phyloP scores from a whole-genome alignment of 306 rosid species.

The Lablab purpureus region DNA sequence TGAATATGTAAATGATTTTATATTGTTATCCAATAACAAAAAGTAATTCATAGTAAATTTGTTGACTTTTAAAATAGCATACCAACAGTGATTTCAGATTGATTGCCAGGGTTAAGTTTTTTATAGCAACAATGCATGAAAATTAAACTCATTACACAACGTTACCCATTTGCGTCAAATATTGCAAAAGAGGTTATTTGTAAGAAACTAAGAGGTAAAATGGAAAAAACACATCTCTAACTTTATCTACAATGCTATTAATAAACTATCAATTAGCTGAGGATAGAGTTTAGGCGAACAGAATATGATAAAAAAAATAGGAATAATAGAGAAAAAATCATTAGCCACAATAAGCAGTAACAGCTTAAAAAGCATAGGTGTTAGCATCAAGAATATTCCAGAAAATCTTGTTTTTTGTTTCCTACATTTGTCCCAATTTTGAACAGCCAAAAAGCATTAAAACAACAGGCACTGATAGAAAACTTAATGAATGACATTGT shows the following conservation, averaged over 20 bases:
- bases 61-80: background rate
- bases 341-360: constrained; percentile 4
- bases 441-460: background rate
- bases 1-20: background rate
- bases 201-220: background rate
- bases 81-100: background rate
- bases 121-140: background rate
- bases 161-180: background rate
- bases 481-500: background rate
- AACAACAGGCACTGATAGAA: background rate
- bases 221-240: constrained; percentile 1
- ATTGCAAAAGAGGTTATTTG: constrained; percentile 24
- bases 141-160: background rate
- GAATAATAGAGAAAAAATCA: background rate
- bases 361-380: background rate
- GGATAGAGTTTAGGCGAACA: background rate
- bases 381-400: background rate
- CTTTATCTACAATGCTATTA: background rate
- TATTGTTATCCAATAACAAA: background rate
- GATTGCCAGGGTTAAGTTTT: background rate
- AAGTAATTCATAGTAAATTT: background rate
- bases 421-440: background rate
- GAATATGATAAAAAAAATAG: constrained; percentile 26
- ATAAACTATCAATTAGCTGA: background rate
- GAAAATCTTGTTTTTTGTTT: background rate